These are phyloP conservation scores for Blastocystis sp. DNA, from an alignment of 352 stramenopile species.

Conservation along the genomic window DNA sequence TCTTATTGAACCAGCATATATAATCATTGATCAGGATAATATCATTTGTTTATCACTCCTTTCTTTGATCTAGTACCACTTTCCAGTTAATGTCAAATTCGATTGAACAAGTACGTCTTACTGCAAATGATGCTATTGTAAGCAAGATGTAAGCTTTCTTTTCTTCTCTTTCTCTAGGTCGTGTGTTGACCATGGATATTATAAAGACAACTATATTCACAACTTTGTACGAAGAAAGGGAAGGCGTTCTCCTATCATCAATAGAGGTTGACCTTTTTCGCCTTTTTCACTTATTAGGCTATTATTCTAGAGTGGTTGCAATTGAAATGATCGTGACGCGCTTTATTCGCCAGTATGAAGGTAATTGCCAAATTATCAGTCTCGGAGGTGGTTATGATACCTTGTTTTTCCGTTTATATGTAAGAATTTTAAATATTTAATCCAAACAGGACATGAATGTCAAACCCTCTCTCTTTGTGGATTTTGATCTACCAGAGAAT, in stretches of 20 bases:
- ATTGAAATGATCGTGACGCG: constrained; percentile 63
- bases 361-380: constrained; percentile 61
- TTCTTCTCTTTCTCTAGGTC: neutral
- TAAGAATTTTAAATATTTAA: neutral
- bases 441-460: constrained; percentile 3
- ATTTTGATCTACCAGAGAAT: constrained; percentile 63
- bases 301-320: constrained; percentile 63
- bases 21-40: neutral
- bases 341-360: constrained; percentile 50
- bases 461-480: constrained; percentile 56
- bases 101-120: constrained; percentile 43
- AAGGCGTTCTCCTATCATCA: constrained; percentile 64
- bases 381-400: constrained; percentile 64
- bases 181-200: constrained; percentile 62
- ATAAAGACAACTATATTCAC: constrained; percentile 64
- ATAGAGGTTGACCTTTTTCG: constrained; percentile 50
- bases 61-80: neutral
- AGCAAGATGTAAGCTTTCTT: constrained; percentile 25
- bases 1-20: no score
- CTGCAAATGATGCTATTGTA: constrained; percentile 58
- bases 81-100: constrained; percentile 22
- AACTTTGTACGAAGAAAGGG: constrained; percentile 60
- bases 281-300: constrained; percentile 5
- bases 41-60: neutral
- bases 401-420: constrained; percentile 62